Percentiles rank a stretch among this genome's conserved stretches.
Conservation (phyloP, 164 flowering plant genomes). For the Brasenia schreberi region DNA sequence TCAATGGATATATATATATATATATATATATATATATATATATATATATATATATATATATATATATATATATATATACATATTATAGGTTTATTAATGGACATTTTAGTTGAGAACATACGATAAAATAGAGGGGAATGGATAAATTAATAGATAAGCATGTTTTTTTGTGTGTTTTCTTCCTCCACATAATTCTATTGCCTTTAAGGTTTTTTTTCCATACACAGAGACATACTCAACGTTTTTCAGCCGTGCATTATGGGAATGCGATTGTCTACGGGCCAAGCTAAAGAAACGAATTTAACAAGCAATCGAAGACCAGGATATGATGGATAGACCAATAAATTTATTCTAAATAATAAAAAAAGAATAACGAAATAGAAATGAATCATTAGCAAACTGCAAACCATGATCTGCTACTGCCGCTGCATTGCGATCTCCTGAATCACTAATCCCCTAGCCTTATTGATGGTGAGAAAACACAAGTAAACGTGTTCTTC, state of each 20-base stretch:
- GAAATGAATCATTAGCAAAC: neutral
- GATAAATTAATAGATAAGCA: too few relatives aligned
- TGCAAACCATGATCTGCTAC: neutral
- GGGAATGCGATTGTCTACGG: neutral
- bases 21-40: too few relatives aligned
- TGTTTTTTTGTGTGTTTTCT: neutral
- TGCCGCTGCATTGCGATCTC: constrained; percentile 19
- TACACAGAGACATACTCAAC: neutral
- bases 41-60: too few relatives aligned
- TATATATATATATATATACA: too few relatives aligned
- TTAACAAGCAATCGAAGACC: neutral
- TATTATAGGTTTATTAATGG: too few relatives aligned
- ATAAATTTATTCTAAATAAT: too few relatives aligned
- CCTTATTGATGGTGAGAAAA: constrained; percentile 58
- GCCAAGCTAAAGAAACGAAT: neutral
- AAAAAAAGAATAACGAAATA: neutral
- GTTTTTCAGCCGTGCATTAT: neutral
- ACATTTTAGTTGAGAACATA: too few relatives aligned
- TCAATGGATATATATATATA: too few relatives aligned
- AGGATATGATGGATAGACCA: neutral
- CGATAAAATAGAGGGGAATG: too few relatives aligned
- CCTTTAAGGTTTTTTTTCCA: neutral
- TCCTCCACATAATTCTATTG: neutral
- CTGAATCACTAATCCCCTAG: constrained; percentile 41
- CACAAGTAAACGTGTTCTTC: constrained; percentile 63